Evolutionary conservation across 2,329 filamentous ascomycete genomes (phyloP), one percentile per base, ranked within the genome.

Genomic region (Stagonosporopsis cucurbitacearum): DNA sequence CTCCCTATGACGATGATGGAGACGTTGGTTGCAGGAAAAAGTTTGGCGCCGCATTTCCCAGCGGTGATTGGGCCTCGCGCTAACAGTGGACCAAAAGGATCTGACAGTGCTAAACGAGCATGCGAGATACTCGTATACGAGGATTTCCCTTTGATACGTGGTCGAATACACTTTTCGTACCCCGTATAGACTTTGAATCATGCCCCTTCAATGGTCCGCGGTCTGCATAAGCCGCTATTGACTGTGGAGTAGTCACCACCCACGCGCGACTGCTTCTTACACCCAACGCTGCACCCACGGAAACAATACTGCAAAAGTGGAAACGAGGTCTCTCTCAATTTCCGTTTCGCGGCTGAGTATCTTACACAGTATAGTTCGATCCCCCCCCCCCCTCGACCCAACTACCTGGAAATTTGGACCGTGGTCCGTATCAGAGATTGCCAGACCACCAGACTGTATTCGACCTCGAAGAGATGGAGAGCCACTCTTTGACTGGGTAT

Each of bases 1-100:
- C 39, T n/a, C n/a, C n/a, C 54, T 37, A 57, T 57, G 54, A 57
- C 54, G 50, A 22, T 42, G 44, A 50, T 57, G 49, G 49, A 53
- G 43, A 47, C 32, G 40, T 47, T 51, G 32, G 52, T 41, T 28
- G 52, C 30, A 23, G 45, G 42, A 36, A 43, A 43, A 39, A 37
- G 53, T 47, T 39, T 56, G 37, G 32, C 53, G 47, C 47, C 51
- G 44, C 43, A 43, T 5, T 17, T 47, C 22, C 33, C 22, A 25
- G 26, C 28, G 39, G 25, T 50, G 19, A 50, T 47, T 56, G 42
- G 47, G 25, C 28, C n/a, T 47, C 42, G 30, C 22, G n/a, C 44
- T 6, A 43, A 26, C 30, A 36, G 36, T 40, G 40, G 44, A 40
- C 45, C 23, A 26, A 15, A 32, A 50, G 17, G n/a, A 30, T 11